phyloP scores from a whole-genome alignment of 768 basidiomycete genomes.

The Sarcomyxa edulis region DNA sequence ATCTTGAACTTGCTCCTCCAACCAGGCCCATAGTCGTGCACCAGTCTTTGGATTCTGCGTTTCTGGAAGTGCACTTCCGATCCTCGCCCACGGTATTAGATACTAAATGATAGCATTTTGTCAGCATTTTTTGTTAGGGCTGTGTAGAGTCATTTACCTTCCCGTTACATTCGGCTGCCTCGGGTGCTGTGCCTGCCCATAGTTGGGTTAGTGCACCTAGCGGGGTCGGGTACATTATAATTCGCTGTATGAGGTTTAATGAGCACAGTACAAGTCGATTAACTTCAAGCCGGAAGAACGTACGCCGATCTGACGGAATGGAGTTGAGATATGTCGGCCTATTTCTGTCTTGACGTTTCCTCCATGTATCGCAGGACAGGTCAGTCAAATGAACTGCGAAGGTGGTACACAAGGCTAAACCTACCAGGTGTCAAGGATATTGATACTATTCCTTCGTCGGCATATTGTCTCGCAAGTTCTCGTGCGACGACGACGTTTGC shows the following conservation, averaged over 20 bases:
- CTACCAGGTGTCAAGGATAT: slow-evolving; percentile 40
- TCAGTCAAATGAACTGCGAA: not conserved
- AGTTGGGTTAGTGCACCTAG: slow-evolving; percentile 32
- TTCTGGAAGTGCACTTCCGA: slow-evolving; percentile 15
- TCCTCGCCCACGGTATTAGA: slow-evolving; percentile 25
- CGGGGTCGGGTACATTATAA: slow-evolving; percentile 20
- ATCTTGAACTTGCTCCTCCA: slow-evolving; percentile 22
- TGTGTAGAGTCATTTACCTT: slow-evolving; percentile 16
- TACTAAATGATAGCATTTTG: slow-evolving; percentile 13
- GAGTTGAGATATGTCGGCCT: slow-evolving; percentile 13
- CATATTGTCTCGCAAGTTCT: slow-evolving; percentile 38
- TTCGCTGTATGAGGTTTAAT: slow-evolving; percentile 11
- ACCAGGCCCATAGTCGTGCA: slow-evolving; percentile 24
- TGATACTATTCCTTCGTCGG: slow-evolving; percentile 36
- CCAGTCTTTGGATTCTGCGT: slow-evolving; percentile 20
- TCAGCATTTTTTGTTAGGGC: not conserved
- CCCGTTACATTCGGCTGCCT: slow-evolving; percentile 24
- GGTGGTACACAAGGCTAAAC: not conserved
- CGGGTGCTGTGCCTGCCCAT: slow-evolving; percentile 30
- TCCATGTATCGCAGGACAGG: slow-evolving; percentile 26
- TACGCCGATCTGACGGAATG: slow-evolving; percentile 1
- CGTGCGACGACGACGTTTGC: slow-evolving; percentile 35
- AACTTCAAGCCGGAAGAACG: slow-evolving; percentile 10
- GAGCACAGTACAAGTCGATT: not conserved
- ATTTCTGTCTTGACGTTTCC: slow-evolving; percentile 25